Percentiles rank a stretch among this genome's conserved stretches.
Conservation (phyloP, 495 filamentous ascomycete species). For the Aspergillus saccharolyticus region DNA sequence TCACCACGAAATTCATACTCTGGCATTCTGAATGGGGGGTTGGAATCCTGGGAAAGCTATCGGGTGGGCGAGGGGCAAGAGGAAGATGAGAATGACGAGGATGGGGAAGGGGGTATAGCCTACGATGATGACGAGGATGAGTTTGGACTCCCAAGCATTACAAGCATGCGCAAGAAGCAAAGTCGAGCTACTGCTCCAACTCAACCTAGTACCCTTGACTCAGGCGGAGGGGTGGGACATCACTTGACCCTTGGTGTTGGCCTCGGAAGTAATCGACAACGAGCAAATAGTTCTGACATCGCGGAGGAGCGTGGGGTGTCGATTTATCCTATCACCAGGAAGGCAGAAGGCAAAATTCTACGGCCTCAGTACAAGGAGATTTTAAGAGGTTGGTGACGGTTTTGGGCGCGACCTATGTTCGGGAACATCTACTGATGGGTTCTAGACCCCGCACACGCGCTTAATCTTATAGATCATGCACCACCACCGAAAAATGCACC, state of each 20-base stretch:
- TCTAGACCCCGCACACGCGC: conserved; percentile 85
- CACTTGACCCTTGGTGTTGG: conserved; percentile 32
- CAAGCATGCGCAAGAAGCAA: conserved; percentile 74
- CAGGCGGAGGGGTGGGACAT: conserved; percentile 34
- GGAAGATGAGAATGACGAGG: conserved; percentile 46
- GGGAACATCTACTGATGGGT: conserved; percentile 12
- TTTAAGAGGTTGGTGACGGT: conserved; percentile 53
- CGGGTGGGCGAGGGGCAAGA: conserved; percentile 26
- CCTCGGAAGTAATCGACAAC: conserved; percentile 31
- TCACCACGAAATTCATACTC: conserved; percentile 69
- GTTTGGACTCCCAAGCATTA: conserved; percentile 85
- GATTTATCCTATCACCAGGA: conserved; percentile 80
- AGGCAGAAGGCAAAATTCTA: conserved; percentile 87
- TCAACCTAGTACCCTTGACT: conserved; percentile 41
- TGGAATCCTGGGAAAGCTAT: conserved; percentile 71
- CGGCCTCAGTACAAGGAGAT: conserved; percentile 98
- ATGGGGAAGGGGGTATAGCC: conserved; percentile 62
- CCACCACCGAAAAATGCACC: conserved; percentile 67
- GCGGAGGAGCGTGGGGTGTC: conserved; percentile 85
- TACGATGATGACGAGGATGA: conserved; percentile 90
- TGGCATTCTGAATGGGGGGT: conserved; percentile 66
- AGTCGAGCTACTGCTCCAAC: conserved; percentile 44
- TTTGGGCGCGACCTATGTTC: background rate
- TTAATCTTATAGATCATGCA: conserved; percentile 90
- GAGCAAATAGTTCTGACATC: conserved; percentile 82